A percentile compares a stretch with the other conserved stretches of the same genome.
These are phyloP conservation scores for Entoloma clypeatum DNA, from an alignment of 1,284 basidiomycete species.

Conservation along the genomic window DNA sequence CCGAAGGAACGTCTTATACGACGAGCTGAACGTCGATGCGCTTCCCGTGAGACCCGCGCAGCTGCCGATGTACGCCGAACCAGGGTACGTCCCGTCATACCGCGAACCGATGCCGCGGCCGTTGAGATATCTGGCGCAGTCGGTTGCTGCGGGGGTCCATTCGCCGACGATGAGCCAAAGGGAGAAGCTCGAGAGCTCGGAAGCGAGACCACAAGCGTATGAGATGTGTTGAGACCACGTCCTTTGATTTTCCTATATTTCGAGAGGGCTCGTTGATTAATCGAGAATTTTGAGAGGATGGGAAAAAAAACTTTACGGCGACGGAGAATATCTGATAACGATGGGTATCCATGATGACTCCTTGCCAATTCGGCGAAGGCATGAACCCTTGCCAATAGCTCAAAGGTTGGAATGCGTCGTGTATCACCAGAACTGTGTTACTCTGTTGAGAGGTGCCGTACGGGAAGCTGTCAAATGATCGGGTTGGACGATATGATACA, in stretches of 20 bases:
- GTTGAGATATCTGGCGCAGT: constrained; percentile 82
- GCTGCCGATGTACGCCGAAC: constrained; percentile 63
- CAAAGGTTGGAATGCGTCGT: constrained; percentile 81
- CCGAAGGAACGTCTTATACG: constrained; percentile 82
- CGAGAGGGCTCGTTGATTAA: neutral
- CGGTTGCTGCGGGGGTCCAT: constrained; percentile 80
- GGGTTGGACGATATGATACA: too few relatives aligned
- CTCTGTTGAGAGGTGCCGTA: constrained; percentile 55
- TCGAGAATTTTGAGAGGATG: neutral
- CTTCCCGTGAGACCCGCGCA: constrained; percentile 74
- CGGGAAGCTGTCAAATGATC: constrained; percentile 45
- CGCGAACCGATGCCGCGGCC: constrained; percentile 70
- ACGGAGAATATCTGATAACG: constrained; percentile 79
- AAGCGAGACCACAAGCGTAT: constrained; percentile 53
- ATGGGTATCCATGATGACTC: constrained; percentile 82
- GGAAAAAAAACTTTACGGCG: constrained; percentile 39
- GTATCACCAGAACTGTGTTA: constrained; percentile 68
- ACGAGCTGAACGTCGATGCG: constrained; percentile 65
- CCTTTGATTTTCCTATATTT: constrained; percentile 56
- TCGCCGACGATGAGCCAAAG: constrained; percentile 82
- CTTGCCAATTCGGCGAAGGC: constrained; percentile 50
- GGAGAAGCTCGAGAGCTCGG: constrained; percentile 49
- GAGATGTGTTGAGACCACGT: constrained; percentile 60
- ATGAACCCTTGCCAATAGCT: constrained; percentile 74
- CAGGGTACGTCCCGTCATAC: constrained; percentile 76